Base-by-base conservation (phyloP, 2,329 filamentous ascomycete genomes). In the Thielaviopsis populi region DNA sequence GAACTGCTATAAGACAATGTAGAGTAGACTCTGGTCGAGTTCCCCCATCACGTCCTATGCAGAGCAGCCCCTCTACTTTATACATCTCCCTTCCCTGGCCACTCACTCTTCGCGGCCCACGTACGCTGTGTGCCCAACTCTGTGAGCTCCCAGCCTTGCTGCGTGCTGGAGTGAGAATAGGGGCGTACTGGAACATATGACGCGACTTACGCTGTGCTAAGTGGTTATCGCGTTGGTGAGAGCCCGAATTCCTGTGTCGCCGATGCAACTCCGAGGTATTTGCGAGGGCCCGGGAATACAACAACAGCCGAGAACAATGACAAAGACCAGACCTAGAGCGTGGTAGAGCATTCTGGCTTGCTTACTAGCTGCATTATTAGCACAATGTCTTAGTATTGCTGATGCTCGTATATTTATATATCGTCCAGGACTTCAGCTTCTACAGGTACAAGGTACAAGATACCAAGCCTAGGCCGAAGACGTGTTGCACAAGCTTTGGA, bases 261-360 rank as follows among this genome's bases (percentile, higher is more conserved):
- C 63, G 63, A 65, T 40, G 22, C 24, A 65, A 65, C 24, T 50
- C 63, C 63, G 63, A 65, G 43, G 62, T 59, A 53, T 65, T 59
- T 54, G 63, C 60, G 63, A 65, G 46, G 5, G 43, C 24, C 42
- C 53, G 48, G 53, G 59, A 65, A 46, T 30, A 54, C 15, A 50
- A 22, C 15, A 40, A 33, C 42, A 33, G 7, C 13, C 17, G 30
- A 37, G 19, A 24, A 30, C 22, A 43, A 61, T 6, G 30, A 61
- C n/a, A 50, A 37, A 10, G 42, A 22, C 15, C 37, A 42, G 37
- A 5, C 19, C 19, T 59, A 24, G 6, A 61, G 15, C 6, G 10
- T 46, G 53, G 17, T 13, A 6, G 17, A 10, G 17, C 15, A 19
- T n/a, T 56, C 15, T 15, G 1, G 10, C 8, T 19, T 46, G n/a